phyloP scores from a whole-genome alignment of 345 rosid species.

The Syzygium aqueum region DNA sequence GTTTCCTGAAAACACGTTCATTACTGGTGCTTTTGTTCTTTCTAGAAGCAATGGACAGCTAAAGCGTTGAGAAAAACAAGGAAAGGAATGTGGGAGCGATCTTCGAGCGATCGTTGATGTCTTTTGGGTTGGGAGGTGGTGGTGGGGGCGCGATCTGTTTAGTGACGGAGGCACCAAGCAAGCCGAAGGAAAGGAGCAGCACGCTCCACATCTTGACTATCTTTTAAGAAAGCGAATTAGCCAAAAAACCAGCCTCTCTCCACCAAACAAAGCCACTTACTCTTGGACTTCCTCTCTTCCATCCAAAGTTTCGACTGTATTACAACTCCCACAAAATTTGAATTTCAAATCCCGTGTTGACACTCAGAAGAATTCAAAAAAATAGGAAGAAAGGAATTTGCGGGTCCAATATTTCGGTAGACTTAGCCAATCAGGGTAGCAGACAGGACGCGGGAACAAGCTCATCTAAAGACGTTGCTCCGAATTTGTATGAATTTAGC shows the following conservation, averaged over 20 bases:
- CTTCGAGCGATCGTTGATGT: background rate
- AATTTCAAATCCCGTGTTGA: background rate
- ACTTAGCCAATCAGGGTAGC: fast-evolving
- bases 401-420: background rate
- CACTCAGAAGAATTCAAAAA: background rate
- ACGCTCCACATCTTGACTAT: background rate
- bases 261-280: background rate
- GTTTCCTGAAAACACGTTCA: background rate
- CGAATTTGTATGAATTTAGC: background rate
- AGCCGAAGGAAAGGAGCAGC: background rate
- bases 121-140: background rate
- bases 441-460: background rate
- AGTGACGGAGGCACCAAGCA: background rate
- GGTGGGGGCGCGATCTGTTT: background rate
- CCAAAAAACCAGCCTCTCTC: background rate
- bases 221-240: background rate
- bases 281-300: background rate
- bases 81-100: background rate
- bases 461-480: background rate
- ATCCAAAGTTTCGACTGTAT: background rate
- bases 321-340: background rate
- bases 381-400: background rate
- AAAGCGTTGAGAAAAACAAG: background rate
- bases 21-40: background rate
- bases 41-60: background rate